Base-by-base conservation (phyloP, 1,139 yeast genomes). In the Hyphopichia khmerensis region DNA sequence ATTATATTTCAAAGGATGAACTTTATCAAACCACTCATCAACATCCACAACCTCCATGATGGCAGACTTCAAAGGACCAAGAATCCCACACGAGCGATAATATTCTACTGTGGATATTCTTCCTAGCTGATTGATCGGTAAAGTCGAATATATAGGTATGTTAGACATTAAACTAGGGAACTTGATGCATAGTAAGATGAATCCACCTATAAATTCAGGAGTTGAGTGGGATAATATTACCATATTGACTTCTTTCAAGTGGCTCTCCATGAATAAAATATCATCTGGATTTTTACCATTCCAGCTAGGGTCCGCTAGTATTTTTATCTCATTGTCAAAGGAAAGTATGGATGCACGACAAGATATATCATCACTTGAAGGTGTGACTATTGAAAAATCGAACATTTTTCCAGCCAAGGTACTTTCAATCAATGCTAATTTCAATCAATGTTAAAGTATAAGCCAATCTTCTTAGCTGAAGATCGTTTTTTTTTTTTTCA, bases 121-220 rank as follows among this genome's bases (percentile, higher is more conserved):
- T 1, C 98, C 98, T 57, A 95, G 68, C 58, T 89, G 93, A 24
- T 84, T 76, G 4, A 91, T 88, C 0, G 99, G 98, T 21, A 90
- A 67, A 0, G 99, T 93, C 0, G 97, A 82, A 57, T 87, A 95
- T 0, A 85, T 83, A 1, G 95, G 93, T 32, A 90, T 79, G 26
- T 78, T 67, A 3, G 83, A 69, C 62, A 89, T 77, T 8, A 82
- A 46, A 35, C 53, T 77, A 4, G 91, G 87, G 49, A 80, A 82
- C 48, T 76, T 75, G 46, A 74, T 65, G 52, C 87, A 80, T 27
- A 93, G 65, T 38, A 84, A 69, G 0, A 87, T 82, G 57, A 78
- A 90, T 0, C 96, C 96, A 35, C 97, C 95, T 3, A 89, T 56
- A 57, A 84, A 91, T 40, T 86, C 83, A 1, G 84, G 73, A 0